Evolutionary conservation across 2,329 filamentous ascomycete genomes (phyloP), one percentile per base, ranked within the genome.

Genomic region (Fonsecaea monophora): DNA sequence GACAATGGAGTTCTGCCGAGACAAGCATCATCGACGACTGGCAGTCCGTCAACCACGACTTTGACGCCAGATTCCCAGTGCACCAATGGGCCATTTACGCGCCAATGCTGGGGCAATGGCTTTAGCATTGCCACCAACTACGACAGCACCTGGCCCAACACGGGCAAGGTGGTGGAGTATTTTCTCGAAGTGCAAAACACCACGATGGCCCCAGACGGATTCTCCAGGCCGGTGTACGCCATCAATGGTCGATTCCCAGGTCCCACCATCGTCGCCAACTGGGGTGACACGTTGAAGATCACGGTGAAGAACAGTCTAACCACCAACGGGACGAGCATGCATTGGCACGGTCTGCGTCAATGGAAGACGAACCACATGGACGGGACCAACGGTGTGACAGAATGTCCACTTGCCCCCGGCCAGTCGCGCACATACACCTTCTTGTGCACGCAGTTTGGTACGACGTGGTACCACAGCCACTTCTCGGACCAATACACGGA

Each of bases 221-320:
- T 80, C 18, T 71, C 76, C 25, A 74, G 79, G 21, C 73, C 73
- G 0, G 78, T 82, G 25, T 70, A 70, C 61, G 68, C 82, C 81
- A 30, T 91, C 74, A 90, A 90, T 74, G 85, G 85, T 8, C 84
- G 86, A 54, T 89, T 86, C 68, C 90, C 90, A 0, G 90, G 89
- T 0, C 90, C 90, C 1, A 81, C 83, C 9, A 86, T 93, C 62
- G 82, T 84, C 67, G 89, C 86, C 15, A 84, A 87, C 75, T 89
- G 86, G 86, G 87, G 86, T 18, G 87, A 89, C 72, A 79, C 71
- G 25, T 77, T 89, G 3, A 73, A 77, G 12, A 77, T 87, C 15
- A 84, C 84, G 61, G 82, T 90, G 8, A 84, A 78, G 48, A 90
- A 89, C 74, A 73, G 79, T 63, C 66, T 82, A 75, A 78, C 78